Conservation (phyloP, 176 grass and related monocot genomes). For the Elymus sibiricus region DNA sequence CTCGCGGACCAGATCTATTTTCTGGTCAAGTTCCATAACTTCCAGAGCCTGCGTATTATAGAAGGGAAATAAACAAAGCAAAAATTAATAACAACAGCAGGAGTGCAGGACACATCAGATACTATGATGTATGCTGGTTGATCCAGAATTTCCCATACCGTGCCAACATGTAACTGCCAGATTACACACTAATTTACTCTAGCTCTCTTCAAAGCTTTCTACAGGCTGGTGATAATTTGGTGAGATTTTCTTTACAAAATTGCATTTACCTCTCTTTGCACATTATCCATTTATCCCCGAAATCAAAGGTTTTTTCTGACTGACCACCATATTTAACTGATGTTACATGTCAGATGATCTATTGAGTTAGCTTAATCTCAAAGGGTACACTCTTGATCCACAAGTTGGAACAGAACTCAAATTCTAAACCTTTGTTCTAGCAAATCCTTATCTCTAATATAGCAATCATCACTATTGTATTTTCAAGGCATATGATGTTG, state of each 20-base stretch:
- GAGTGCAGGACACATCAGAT: background rate
- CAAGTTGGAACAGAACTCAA: background rate
- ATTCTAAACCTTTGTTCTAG: background rate
- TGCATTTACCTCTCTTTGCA: background rate
- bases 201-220: slow-evolving; percentile 5
- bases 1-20: slow-evolving; percentile 74
- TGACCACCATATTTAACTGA: background rate
- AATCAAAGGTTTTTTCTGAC: background rate
- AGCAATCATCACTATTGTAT: background rate
- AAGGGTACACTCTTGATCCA: background rate
- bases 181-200: background rate
- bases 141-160: background rate
- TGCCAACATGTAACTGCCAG: background rate
- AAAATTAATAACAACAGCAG: slow-evolving; percentile 3
- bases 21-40: slow-evolving; percentile 92
- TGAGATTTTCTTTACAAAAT: background rate
- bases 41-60: slow-evolving; percentile 72
- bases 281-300: background rate
- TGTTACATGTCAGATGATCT: background rate
- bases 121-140: background rate
- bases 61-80: slow-evolving; percentile 32
- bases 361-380: background rate
- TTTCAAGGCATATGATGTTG: background rate
- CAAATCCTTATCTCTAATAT: background rate
- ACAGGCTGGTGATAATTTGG: background rate